phyloP scores from a whole-genome alignment of 2,329 filamentous ascomycete species.

The Aspergillus felis region DNA sequence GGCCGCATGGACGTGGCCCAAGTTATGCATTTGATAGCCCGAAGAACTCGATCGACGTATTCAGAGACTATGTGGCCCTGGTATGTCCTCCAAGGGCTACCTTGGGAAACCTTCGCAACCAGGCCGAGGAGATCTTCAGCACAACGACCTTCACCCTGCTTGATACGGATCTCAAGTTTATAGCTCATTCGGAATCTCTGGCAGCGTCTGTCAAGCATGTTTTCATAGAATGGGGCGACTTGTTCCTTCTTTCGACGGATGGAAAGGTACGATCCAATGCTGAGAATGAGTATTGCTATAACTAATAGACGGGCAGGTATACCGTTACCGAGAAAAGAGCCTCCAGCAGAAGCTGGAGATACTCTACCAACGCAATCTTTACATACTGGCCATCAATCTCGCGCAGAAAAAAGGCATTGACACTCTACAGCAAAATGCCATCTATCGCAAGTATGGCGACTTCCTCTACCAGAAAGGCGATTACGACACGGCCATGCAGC shows the following conservation, averaged over 20 bases:
- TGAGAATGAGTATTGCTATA: neutral
- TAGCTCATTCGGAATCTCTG: conserved; percentile 83
- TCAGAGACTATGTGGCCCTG: conserved; percentile 80
- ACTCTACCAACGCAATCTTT: conserved; percentile 89
- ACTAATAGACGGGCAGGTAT: conserved; percentile 55
- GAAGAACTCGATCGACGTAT: conserved; percentile 76
- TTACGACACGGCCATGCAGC: conserved; percentile 98
- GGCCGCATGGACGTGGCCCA: conserved; percentile 74
- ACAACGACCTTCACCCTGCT: conserved; percentile 85
- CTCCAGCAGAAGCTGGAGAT: conserved; percentile 90
- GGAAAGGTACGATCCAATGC: conserved; percentile 65
- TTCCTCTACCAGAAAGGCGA: conserved; percentile 92
- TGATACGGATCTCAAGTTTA: conserved; percentile 85
- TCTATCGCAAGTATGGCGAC: conserved; percentile 91
- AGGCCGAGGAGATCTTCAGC: conserved; percentile 75
- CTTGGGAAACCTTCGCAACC: conserved; percentile 68
- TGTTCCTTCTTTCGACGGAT: conserved; percentile 86
- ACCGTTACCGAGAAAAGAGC: conserved; percentile 84
- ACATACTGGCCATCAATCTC: conserved; percentile 83
- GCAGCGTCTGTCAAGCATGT: conserved; percentile 74
- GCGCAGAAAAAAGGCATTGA: conserved; percentile 86
- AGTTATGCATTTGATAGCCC: conserved; percentile 88
- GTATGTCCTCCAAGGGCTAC: conserved; percentile 71
- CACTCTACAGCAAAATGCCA: conserved; percentile 76
- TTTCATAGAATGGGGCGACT: conserved; percentile 83